Percentiles rank a stretch among this genome's conserved stretches.
phyloP scores from a whole-genome alignment of 2,329 filamentous ascomycete species.

The Hymenoscyphus occultus region DNA sequence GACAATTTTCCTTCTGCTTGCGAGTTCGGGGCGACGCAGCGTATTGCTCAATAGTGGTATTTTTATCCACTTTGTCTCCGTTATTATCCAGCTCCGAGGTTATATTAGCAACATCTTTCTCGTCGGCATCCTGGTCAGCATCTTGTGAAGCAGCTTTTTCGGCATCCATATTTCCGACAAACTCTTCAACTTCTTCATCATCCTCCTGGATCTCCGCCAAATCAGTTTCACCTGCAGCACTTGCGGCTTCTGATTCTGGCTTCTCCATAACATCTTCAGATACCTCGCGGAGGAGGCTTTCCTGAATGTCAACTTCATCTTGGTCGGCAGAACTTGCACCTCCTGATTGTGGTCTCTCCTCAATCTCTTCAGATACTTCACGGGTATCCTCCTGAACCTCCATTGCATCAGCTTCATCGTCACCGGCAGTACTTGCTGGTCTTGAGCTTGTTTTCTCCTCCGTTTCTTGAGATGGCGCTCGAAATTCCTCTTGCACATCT shows the following conservation, averaged over 20 bases:
- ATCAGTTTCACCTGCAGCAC: no score
- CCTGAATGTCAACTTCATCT: not conserved
- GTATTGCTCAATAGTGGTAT: not conserved
- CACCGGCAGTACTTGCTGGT: not conserved
- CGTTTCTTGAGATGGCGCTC: not conserved
- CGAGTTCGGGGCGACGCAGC: not conserved
- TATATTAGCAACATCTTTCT: not conserved
- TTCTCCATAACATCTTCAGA: no score
- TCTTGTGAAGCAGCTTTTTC: not conserved
- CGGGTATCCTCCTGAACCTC: not conserved
- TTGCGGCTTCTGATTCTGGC: no score
- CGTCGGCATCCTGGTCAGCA: not conserved
- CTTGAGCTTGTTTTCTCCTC: not conserved
- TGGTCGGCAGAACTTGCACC: not conserved
- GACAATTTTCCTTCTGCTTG: not conserved
- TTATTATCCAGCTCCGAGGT: not conserved
- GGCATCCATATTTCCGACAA: not conserved
- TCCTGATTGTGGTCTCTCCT: not conserved
- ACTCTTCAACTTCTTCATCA: not conserved
- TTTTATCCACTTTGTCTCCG: not conserved
- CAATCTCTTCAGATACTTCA: not conserved
- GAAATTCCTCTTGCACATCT: not conserved
- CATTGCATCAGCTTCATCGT: not conserved
- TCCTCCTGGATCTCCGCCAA: not conserved
- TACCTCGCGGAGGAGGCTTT: not conserved